A percentile compares a stretch with the other conserved stretches of the same genome.
Conservation (phyloP, 106 monocot species). For the Xerophyta viscosa region DNA sequence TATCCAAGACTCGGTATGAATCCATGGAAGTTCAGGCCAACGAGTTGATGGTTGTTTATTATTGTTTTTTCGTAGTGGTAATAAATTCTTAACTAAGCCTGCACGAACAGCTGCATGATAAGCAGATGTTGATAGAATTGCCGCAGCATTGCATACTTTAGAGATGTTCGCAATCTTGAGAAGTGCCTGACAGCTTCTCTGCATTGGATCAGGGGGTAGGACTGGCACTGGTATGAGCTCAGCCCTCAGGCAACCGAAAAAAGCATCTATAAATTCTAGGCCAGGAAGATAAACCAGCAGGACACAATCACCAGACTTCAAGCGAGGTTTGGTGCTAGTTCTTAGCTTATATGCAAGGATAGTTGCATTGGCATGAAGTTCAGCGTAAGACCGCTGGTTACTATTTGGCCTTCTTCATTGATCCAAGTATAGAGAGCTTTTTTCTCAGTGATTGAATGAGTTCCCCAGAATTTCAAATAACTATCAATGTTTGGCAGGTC, state of each 20-base stretch:
- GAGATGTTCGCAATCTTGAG: conserved; percentile 41
- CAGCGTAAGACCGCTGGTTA: conserved; percentile 30
- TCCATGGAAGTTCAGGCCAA: conserved; percentile 53
- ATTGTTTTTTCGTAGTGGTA: conserved; percentile 18
- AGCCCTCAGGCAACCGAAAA: conserved; percentile 44
- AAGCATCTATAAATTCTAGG: conserved; percentile 50
- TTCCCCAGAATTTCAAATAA: conserved; percentile 41
- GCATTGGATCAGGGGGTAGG: conserved; percentile 43
- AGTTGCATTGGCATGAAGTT: conserved; percentile 35
- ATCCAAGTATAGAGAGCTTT: conserved; percentile 37
- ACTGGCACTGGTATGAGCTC: conserved; percentile 42
- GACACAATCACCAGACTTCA: conserved; percentile 36
- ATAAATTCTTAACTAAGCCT: conserved; percentile 33
- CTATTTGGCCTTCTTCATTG: conserved; percentile 34
- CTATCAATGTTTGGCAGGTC: conserved; percentile 34
- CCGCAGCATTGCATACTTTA: conserved; percentile 25
- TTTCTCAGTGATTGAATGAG: conserved; percentile 20
- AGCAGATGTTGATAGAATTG: conserved; percentile 49
- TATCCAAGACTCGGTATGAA: conserved; percentile 35
- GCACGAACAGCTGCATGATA: conserved; percentile 50
- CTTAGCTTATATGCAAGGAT: conserved; percentile 23
- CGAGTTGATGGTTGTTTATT: conserved; percentile 15
- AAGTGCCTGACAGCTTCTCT: conserved; percentile 44
- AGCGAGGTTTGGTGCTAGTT: conserved; percentile 24
- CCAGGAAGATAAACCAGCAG: conserved; percentile 41